phyloP scores from a whole-genome alignment of 768 basidiomycete genomes.

The Russula lepida region DNA sequence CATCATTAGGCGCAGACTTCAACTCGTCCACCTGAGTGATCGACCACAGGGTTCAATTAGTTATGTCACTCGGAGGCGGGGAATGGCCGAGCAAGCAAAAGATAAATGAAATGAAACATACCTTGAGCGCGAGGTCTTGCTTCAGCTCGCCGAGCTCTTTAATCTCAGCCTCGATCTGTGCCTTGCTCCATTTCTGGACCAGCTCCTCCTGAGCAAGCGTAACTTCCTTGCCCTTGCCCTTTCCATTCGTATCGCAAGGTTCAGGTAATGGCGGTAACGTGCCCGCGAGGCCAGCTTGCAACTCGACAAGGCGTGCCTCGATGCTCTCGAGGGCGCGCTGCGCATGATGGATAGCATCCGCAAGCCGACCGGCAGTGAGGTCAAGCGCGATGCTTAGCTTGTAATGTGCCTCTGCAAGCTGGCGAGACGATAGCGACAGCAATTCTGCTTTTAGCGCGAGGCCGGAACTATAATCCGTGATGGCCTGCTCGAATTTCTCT shows the following conservation, averaged over 20 bases:
- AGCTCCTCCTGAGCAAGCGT: slow-evolving; percentile 41
- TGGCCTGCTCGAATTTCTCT: slow-evolving; percentile 97
- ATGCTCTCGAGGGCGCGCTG: slow-evolving; percentile 76
- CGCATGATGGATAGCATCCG: slow-evolving; percentile 75
- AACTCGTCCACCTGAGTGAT: slow-evolving; percentile 80
- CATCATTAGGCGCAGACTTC: slow-evolving; percentile 67
- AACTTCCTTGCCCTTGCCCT: slow-evolving; percentile 50
- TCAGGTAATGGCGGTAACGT: slow-evolving; percentile 27
- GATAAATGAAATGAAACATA: too few species aligned
- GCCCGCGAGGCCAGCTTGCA: slow-evolving; percentile 39
- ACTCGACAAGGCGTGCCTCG: slow-evolving; percentile 53
- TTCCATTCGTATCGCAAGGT: slow-evolving; percentile 44
- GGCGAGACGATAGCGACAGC: slow-evolving; percentile 81
- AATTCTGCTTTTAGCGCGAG: slow-evolving; percentile 63
- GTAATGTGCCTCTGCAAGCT: slow-evolving; percentile 90
- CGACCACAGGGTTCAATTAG: not conserved
- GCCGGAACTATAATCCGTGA: slow-evolving; percentile 75
- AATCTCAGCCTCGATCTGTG: slow-evolving; percentile 70
- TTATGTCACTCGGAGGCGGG: not conserved
- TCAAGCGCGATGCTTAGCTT: slow-evolving; percentile 92
- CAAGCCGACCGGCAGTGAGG: slow-evolving; percentile 74
- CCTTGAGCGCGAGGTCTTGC: slow-evolving; percentile 83
- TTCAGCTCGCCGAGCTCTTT: slow-evolving; percentile 70
- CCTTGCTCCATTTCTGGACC: slow-evolving; percentile 57
- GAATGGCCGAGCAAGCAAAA: too few species aligned